Conservation (phyloP, 306 rosid species). For the Abrus precatorius region DNA sequence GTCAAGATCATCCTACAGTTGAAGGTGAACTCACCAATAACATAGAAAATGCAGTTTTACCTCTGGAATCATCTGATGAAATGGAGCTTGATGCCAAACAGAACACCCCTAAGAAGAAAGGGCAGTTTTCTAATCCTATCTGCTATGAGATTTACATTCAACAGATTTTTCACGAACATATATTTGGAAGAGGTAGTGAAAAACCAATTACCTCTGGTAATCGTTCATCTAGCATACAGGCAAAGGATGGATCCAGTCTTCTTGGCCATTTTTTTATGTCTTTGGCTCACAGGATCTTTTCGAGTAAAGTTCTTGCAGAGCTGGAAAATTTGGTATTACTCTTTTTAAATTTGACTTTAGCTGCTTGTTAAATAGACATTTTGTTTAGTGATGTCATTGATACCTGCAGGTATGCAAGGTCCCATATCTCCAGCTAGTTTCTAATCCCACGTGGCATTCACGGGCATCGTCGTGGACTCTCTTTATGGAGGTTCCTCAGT, state of each 20-base stretch:
- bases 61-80: constrained; percentile 81
- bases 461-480: constrained; percentile 91
- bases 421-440: constrained; percentile 77
- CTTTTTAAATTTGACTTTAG: constrained; percentile 35
- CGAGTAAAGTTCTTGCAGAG: constrained; percentile 82
- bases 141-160: constrained; percentile 88
- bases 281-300: constrained; percentile 83
- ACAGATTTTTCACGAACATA: constrained; percentile 83
- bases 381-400: constrained; percentile 36
- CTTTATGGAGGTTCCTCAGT: constrained; percentile 75
- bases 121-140: constrained; percentile 61
- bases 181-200: constrained; percentile 72
- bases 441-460: constrained; percentile 93
- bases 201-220: constrained; percentile 56
- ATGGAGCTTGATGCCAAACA: constrained; percentile 64
- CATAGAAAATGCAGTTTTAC: constrained; percentile 68
- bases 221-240: constrained; percentile 58
- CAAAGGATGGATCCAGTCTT: constrained; percentile 78
- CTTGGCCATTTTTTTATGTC: constrained; percentile 92
- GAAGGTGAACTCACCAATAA: constrained; percentile 57
- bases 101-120: constrained; percentile 58
- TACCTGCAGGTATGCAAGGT: constrained; percentile 74
- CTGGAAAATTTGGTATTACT: constrained; percentile 84
- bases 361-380: constrained; percentile 41
- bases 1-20: constrained; percentile 59